Evolutionary conservation across 306 rosid species (phyloP).

Genomic region (Prunus dulcis): DNA sequence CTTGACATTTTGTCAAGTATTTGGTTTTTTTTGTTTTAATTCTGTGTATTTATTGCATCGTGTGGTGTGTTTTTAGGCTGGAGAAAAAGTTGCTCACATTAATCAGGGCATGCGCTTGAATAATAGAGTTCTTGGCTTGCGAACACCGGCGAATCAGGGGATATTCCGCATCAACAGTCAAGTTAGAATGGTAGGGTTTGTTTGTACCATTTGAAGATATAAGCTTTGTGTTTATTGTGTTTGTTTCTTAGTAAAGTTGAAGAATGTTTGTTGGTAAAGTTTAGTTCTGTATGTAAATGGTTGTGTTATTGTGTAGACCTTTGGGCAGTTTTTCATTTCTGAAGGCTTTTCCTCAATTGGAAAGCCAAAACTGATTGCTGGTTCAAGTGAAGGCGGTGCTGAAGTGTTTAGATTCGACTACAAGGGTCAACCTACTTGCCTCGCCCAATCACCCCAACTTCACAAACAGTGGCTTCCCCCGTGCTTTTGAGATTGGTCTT

Average conservation of each 20-base stretch:
- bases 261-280: background rate
- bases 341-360: slow-evolving; percentile 54
- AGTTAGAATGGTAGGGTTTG: slow-evolving; percentile 45
- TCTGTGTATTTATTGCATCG: slow-evolving; percentile 7
- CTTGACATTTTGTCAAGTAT: background rate
- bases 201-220: background rate
- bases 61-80: slow-evolving; percentile 49
- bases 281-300: background rate
- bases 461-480: slow-evolving; percentile 85
- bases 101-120: slow-evolving; percentile 87
- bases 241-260: background rate
- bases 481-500: slow-evolving; percentile 86
- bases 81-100: slow-evolving; percentile 73
- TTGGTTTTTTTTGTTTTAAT: background rate
- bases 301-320: slow-evolving; percentile 45
- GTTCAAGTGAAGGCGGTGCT: slow-evolving; percentile 98
- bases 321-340: slow-evolving; percentile 61
- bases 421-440: slow-evolving; percentile 82
- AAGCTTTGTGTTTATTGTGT: background rate
- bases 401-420: slow-evolving; percentile 81
- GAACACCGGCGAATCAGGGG: slow-evolving; percentile 79
- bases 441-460: slow-evolving; percentile 97
- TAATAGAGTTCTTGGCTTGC: slow-evolving; percentile 60
- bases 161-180: slow-evolving; percentile 67
- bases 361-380: slow-evolving; percentile 79